These are phyloP conservation scores for Clitopilus passeckerianus DNA, from an alignment of 768 basidiomycete species.

Conservation along the genomic window DNA sequence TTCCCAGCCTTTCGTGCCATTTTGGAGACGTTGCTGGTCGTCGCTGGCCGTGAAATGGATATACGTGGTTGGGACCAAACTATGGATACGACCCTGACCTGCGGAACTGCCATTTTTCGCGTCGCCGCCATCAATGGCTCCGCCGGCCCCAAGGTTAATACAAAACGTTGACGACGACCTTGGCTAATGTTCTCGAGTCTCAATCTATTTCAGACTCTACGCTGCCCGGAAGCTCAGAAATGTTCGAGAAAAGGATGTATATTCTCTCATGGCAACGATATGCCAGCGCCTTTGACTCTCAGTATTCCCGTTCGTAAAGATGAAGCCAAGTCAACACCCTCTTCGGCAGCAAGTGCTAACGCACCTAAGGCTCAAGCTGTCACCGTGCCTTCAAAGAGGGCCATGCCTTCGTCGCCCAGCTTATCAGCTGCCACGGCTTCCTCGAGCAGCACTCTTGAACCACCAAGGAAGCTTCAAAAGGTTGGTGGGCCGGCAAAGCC, in stretches of 20 bases:
- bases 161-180: not conserved
- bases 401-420: conserved; percentile 25
- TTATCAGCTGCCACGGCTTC: conserved; percentile 15
- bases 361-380: conserved; percentile 5
- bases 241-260: conserved; percentile 56
- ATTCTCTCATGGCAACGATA: conserved; percentile 54
- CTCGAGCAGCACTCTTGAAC: conserved; percentile 30
- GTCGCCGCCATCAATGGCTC: not conserved
- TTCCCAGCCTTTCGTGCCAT: conserved; percentile 3
- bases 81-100: not conserved
- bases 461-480: conserved; percentile 63
- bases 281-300: conserved; percentile 30
- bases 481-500: conserved; percentile 38
- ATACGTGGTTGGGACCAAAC: not conserved
- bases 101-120: not conserved
- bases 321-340: not conserved
- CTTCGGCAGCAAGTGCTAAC: conserved; percentile 16
- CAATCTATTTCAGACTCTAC: conserved; percentile 49
- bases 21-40: conserved; percentile 1
- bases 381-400: conserved; percentile 48
- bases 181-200: conserved; percentile 57
- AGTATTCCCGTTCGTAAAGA: conserved; percentile 25
- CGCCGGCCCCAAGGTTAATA: not conserved
- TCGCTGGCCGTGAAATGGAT: not conserved
- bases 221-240: conserved; percentile 49